A percentile compares a stretch with the other conserved stretches of the same genome.
Evolutionary conservation across 495 filamentous ascomycete species (phyloP).

Genomic region (Aspergillus conjunctus): DNA sequence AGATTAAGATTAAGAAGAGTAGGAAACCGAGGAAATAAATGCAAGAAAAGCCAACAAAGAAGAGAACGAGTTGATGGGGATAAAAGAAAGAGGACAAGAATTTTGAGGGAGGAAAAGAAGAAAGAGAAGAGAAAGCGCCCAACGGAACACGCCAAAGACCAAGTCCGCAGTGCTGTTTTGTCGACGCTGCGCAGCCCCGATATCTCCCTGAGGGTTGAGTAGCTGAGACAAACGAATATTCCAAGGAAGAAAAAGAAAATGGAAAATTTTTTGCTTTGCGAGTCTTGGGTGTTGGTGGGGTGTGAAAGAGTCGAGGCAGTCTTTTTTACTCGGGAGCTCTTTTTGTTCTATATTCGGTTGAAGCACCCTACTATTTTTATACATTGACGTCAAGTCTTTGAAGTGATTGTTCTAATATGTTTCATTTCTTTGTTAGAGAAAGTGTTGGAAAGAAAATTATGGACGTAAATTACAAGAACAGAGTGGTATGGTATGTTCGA

Average conservation of each 20-base stretch:
- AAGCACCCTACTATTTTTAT: no score
- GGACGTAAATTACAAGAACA: neutral
- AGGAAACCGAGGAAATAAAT: neutral
- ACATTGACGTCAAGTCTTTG: no score
- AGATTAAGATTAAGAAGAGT: neutral
- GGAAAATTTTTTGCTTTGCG: neutral
- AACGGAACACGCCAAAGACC: conserved; percentile 28
- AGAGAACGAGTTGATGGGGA: conserved; percentile 7
- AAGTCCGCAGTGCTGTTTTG: conserved; percentile 24
- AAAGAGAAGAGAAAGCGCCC: conserved; percentile 1
- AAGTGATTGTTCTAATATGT: neutral
- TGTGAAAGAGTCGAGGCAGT: no score
- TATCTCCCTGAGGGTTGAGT: neutral
- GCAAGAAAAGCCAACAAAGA: conserved; percentile 1
- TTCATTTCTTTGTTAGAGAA: neutral
- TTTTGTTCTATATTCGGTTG: no score
- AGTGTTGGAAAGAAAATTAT: neutral
- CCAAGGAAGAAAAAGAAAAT: no score
- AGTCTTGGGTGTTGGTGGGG: no score
- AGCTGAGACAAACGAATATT: neutral
- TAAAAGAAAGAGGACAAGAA: conserved; percentile 10
- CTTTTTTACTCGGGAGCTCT: no score
- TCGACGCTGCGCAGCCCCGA: neutral
- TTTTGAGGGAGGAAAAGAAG: conserved; percentile 6
- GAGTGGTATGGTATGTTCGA: neutral